Evolutionary conservation across 371 early-diverging fungal species (phyloP), one percentile per base, ranked within the genome.

Genomic region (Apophysomyces trapeziformis): DNA sequence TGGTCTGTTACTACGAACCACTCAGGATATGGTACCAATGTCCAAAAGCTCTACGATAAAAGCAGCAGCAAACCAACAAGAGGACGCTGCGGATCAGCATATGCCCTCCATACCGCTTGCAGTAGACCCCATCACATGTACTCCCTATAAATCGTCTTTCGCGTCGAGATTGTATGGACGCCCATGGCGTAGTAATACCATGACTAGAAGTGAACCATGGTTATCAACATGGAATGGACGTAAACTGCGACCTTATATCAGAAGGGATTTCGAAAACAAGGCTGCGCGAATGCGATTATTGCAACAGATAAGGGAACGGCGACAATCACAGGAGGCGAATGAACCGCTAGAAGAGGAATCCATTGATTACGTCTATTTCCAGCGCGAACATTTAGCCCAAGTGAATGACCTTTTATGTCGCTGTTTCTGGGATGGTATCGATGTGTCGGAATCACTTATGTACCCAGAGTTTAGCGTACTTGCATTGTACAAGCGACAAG

Each of bases 361-460:
- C 7, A 93, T 97, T 41, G 95, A 95, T 68, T 96, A 90, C 65
- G 89, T 92, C 43, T 88, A 93, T 70, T 87, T 97, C 64, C 88
- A 91, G 60, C 72, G 71, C 35, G 81, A 87, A 64, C 93, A 94
- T 78, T 71, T 95, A 12, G 60, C 65, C 8, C 93, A 92, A 65
- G 94, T 92, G 37, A 97, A 97, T 68, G 84, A 75, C 50, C 72
- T 93, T 54, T 73, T 97, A 18, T 82, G 85, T 44, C 80, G 88
- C 18, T 82, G 88, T n/a, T 97, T 97, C 75, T 97, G 97, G 97
- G 93, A 93, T 8, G 94, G 93, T 8, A 93, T 97, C 47, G 95
- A 97, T 74, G 94, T 96, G 62, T 87, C 91, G 21, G 98, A 97
- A 69, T 86, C 90, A 12, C 76, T 97, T 16, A 73, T 83, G 58